A percentile compares a stretch with the other conserved stretches of the same genome.
Evolutionary conservation across 768 basidiomycete genomes (phyloP).

Genomic region (Pulveroboletus ravenelii): DNA sequence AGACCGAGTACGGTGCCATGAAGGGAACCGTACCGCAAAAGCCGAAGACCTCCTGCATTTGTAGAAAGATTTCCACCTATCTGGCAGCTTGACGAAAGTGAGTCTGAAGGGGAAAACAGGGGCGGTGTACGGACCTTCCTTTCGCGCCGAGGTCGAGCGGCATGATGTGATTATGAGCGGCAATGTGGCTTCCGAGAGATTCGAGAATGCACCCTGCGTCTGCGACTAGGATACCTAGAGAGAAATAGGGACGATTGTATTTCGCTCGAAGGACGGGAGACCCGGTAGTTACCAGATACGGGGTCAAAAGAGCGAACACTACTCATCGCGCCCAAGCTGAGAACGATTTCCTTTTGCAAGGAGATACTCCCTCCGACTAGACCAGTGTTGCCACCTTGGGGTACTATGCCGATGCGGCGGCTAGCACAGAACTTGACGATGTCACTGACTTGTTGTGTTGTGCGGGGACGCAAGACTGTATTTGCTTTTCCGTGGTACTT

Average conservation of each 20-base stretch:
- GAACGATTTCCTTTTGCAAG: constrained; percentile 77
- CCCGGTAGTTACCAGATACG: constrained; percentile 56
- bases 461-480: constrained; percentile 85
- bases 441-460: constrained; percentile 81
- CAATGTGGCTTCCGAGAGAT: constrained; percentile 78
- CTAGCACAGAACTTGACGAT: constrained; percentile 86
- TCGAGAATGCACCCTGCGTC: constrained; percentile 96
- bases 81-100: constrained; percentile 63
- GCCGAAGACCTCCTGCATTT: constrained; percentile 94
- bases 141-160: constrained; percentile 95
- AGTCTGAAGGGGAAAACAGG: neutral
- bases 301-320: constrained; percentile 79
- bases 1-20: constrained; percentile 94
- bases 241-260: constrained; percentile 4
- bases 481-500: constrained; percentile 84
- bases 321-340: constrained; percentile 81
- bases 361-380: constrained; percentile 95
- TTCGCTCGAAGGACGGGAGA: constrained; percentile 1
- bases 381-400: constrained; percentile 98
- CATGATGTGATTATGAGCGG: constrained; percentile 90
- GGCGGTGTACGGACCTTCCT: constrained; percentile 63
- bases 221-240: constrained; percentile 76
- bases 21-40: constrained; percentile 90
- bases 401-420: constrained; percentile 82
- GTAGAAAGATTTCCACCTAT: constrained; percentile 97